Percentiles rank a stretch among this genome's conserved stretches.
phyloP scores from a whole-genome alignment of 176 grass and related monocot genomes.

The Carex cristatella region DNA sequence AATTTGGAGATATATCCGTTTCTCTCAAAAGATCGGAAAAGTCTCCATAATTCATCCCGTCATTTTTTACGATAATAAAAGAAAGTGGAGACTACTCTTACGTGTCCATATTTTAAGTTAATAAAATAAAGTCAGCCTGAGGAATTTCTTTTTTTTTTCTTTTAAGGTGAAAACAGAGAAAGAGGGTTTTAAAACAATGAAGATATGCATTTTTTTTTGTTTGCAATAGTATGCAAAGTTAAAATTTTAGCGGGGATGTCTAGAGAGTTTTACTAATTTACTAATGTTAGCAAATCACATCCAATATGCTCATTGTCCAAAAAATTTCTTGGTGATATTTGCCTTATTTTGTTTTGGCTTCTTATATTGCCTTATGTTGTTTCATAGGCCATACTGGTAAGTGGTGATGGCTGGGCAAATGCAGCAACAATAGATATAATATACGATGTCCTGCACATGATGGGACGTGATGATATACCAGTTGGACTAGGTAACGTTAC shows the following conservation, averaged over 20 bases:
- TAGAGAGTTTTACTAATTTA: too few relatives aligned
- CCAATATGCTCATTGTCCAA: too few relatives aligned
- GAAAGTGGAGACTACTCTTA: background rate
- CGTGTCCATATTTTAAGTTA: too few relatives aligned
- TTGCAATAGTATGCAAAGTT: background rate
- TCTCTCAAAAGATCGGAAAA: background rate
- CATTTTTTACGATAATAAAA: background rate
- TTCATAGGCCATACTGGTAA: constrained; percentile 65
- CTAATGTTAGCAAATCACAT: too few relatives aligned
- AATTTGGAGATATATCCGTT: background rate
- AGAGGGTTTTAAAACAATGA: background rate
- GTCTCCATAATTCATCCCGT: background rate
- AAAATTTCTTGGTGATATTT: background rate
- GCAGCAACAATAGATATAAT: constrained; percentile 67
- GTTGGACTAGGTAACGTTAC: constrained; percentile 67
- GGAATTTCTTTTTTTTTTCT: background rate
- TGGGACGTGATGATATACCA: constrained; percentile 88
- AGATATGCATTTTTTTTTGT: background rate
- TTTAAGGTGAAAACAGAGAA: background rate
- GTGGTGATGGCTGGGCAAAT: constrained; percentile 71
- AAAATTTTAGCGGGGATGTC: background rate
- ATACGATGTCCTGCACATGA: constrained; percentile 86
- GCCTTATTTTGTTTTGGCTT: background rate
- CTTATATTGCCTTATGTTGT: background rate
- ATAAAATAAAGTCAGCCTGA: background rate